Base-by-base conservation (phyloP, 495 filamentous ascomycete genomes). In the Aspergillus haitiensis region DNA sequence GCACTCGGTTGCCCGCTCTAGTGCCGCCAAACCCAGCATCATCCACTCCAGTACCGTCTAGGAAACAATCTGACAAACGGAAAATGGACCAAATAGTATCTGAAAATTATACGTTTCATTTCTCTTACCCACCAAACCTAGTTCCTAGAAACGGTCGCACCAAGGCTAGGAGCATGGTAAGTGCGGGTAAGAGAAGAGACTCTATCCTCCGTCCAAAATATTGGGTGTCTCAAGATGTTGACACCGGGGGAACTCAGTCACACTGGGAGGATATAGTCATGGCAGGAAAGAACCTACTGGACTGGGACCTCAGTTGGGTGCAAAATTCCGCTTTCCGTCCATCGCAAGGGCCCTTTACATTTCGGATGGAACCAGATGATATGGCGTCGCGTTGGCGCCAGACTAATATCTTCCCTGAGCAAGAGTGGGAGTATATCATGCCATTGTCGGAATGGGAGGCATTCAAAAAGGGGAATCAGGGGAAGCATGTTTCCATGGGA, bases 341-440 rank as follows among this genome's bases (percentile, higher is more conserved):
- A 31, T 11, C 10, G 15, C 15, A 16, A 39, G 16, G 44, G 15
- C 44, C 13, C 6, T 60, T 60, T 37, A 48, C 10, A 0, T 60
- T 54, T 10, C 31, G 50, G 6, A 12, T 32, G 16, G 12, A 54
- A 47, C 39, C 18, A 18, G 6, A 2, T 1, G 48, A 33, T 13
- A 54, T 54, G 50, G 58, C 40, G 50, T 12, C 50, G 11, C 39
- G 58, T 15, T 15, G 32, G 16, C 40, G 58, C 2, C 9, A n/a
- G 42, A 60, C 49, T 7, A 35, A 33, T n/a, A 53, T 60, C 11
- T 60, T 53, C 10, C 50, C 50, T 6, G 50, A 47, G 13, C 58
- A 60, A 35, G 40, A 54, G 33, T 54, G 50, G 50, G 58, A 60
- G 50, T 60, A n/a, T 36, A 48, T 60, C 11, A 15, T 51, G 4